phyloP scores from a whole-genome alignment of 140 eudicot genomes.

The Senecio squalidus region DNA sequence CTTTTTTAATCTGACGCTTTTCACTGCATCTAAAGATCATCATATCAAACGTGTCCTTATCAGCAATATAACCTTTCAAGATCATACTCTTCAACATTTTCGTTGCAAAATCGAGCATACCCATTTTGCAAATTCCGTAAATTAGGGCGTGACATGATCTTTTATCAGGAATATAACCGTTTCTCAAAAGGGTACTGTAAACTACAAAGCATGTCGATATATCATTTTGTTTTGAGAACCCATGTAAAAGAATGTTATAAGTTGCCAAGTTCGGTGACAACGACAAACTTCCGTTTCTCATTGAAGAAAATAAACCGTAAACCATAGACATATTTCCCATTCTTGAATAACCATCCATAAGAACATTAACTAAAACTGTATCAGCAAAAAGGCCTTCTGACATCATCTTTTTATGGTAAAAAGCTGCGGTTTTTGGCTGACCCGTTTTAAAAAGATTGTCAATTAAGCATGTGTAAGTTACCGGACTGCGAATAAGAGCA shows the following conservation, averaged over 20 bases:
- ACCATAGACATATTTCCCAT: constrained; percentile 47
- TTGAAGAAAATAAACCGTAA: constrained; percentile 29
- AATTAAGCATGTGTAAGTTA: constrained; percentile 59
- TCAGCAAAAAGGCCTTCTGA: constrained; percentile 42
- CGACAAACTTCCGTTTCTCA: constrained; percentile 31
- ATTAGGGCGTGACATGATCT: constrained; percentile 63
- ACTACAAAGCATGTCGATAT: constrained; percentile 42
- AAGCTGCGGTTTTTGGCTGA: constrained; percentile 50
- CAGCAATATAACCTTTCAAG: constrained; percentile 44
- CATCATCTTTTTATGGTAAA: constrained; percentile 52
- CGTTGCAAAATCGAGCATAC: constrained; percentile 58
- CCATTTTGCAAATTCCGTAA: constrained; percentile 54
- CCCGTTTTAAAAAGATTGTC: constrained; percentile 59
- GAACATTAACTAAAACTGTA: constrained; percentile 57
- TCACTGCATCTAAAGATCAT: constrained; percentile 49
- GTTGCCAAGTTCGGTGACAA: constrained; percentile 60
- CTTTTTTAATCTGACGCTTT: constrained; percentile 52
- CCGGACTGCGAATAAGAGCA: constrained; percentile 37
- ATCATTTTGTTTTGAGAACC: constrained; percentile 53
- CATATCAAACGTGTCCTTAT: constrained; percentile 54
- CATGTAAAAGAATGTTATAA: constrained; percentile 80
- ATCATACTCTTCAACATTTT: constrained; percentile 68
- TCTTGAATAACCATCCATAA: constrained; percentile 75
- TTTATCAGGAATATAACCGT: constrained; percentile 70
- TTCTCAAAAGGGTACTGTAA: constrained; percentile 41